Conservation (phyloP, 495 filamentous ascomycete genomes). For the Daldinia loculata region DNA sequence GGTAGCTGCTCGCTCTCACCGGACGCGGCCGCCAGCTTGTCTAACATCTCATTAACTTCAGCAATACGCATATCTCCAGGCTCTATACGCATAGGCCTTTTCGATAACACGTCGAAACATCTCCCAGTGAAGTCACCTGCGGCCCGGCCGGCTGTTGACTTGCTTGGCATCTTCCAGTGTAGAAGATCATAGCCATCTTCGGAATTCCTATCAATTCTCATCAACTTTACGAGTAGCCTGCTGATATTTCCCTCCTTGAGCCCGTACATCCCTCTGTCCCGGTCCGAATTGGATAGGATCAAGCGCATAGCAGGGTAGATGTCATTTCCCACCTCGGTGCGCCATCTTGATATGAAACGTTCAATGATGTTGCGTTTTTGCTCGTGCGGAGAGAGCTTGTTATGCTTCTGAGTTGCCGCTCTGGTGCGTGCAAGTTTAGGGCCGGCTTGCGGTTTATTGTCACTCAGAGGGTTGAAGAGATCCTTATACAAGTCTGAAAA, state of each 20-base stretch:
- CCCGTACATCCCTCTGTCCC: constrained; percentile 92
- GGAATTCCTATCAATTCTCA: constrained; percentile 91
- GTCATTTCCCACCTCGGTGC: constrained; percentile 85
- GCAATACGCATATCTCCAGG: constrained; percentile 82
- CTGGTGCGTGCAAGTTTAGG: constrained; percentile 59
- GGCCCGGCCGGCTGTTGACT: constrained; percentile 65
- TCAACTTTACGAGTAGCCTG: constrained; percentile 84
- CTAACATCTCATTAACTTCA: constrained; percentile 88
- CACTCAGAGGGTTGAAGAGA: constrained; percentile 87
- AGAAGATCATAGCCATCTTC: constrained; percentile 86
- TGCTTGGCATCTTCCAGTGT: constrained; percentile 92
- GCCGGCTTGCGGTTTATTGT: constrained; percentile 80
- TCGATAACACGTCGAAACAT: constrained; percentile 85
- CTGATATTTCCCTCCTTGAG: constrained; percentile 93
- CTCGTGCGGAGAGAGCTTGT: constrained; percentile 78
- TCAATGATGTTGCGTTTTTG: constrained; percentile 85
- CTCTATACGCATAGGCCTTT: constrained; percentile 77
- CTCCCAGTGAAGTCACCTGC: constrained; percentile 92
- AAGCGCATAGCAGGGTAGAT: constrained; percentile 93
- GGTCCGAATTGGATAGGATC: constrained; percentile 92
- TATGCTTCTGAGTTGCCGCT: constrained; percentile 64
- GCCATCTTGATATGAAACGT: constrained; percentile 88
- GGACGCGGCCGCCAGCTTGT: constrained; percentile 74
- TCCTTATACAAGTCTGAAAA: constrained; percentile 80
- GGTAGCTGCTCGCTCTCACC: constrained; percentile 84